Conservation (phyloP, 805 yeast genomes). For the Candida sithepensis region DNA sequence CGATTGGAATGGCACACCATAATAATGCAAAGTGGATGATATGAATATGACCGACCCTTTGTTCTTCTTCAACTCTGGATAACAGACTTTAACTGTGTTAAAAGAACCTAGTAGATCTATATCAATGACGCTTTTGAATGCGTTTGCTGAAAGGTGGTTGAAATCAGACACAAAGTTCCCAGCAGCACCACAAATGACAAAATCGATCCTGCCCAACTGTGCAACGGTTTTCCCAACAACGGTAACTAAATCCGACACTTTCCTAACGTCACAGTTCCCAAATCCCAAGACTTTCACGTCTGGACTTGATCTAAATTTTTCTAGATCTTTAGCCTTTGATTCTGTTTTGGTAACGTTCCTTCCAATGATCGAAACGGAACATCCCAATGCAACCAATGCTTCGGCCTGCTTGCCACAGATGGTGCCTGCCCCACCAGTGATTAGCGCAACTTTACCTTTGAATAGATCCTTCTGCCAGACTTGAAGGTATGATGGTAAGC, state of each 20-base stretch:
- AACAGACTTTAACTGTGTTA: slow-evolving; percentile 84
- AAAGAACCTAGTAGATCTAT: slow-evolving; percentile 87
- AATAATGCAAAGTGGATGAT: slow-evolving; percentile 85
- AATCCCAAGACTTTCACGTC: slow-evolving; percentile 62
- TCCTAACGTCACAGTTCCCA: slow-evolving; percentile 77
- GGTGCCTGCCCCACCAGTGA: slow-evolving; percentile 97
- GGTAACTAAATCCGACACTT: slow-evolving; percentile 48
- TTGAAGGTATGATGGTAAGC: slow-evolving; percentile 4
- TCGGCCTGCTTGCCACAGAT: slow-evolving; percentile 88
- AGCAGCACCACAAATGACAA: slow-evolving; percentile 92
- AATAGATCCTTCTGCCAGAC: slow-evolving; percentile 60
- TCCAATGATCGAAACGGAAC: slow-evolving; percentile 83
- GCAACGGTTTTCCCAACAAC: slow-evolving; percentile 68
- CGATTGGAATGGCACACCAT: slow-evolving; percentile 82
- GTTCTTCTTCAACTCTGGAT: slow-evolving; percentile 56
- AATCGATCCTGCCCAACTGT: slow-evolving; percentile 76
- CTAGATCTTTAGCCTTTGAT: slow-evolving; percentile 63
- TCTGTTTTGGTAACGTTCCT: slow-evolving; percentile 66
- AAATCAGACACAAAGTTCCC: slow-evolving; percentile 87
- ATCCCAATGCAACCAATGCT: slow-evolving; percentile 79
- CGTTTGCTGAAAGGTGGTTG: slow-evolving; percentile 74
- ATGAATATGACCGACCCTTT: slow-evolving; percentile 77
- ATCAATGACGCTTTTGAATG: slow-evolving; percentile 81
- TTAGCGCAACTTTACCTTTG: slow-evolving; percentile 80
- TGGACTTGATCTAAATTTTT: slow-evolving; percentile 46